phyloP scores from a whole-genome alignment of 176 grass and related monocot species.

The Bonia amplexicaulis region DNA sequence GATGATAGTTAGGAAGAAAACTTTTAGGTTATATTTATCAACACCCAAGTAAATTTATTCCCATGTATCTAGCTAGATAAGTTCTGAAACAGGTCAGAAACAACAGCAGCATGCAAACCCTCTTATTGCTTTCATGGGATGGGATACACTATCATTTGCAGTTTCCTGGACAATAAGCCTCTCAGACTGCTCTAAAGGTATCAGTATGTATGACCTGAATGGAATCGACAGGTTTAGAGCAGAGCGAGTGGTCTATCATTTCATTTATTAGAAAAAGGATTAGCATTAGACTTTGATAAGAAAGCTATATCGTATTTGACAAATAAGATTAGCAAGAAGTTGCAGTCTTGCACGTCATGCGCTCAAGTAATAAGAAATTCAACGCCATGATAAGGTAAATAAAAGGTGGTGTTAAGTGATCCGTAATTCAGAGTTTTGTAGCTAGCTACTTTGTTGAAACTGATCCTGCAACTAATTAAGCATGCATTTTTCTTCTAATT shows the following conservation, averaged over 20 bases:
- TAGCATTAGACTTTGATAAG: conserved; percentile 19
- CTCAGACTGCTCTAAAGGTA: background rate
- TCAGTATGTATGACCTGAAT: conserved; percentile 7
- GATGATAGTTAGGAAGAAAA: too few relatives aligned
- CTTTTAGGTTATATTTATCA: too few relatives aligned
- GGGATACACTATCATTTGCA: background rate
- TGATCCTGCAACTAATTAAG: conserved; percentile 9
- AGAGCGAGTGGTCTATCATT: conserved; percentile 11
- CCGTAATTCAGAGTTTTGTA: too few relatives aligned
- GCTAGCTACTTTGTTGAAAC: background rate
- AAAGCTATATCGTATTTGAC: conserved; percentile 28
- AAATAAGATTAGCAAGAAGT: conserved; percentile 9
- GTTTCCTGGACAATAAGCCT: background rate
- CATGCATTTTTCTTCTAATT: conserved; percentile 34
- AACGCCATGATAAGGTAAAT: conserved; percentile 12
- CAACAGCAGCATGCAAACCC: background rate
- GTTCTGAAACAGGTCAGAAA: background rate
- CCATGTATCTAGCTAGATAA: background rate
- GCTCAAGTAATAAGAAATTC: conserved; percentile 34
- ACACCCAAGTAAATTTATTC: too few relatives aligned
- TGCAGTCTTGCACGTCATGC: conserved; percentile 4
- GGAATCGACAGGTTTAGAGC: conserved; percentile 24
- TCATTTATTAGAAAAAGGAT: conserved; percentile 9
- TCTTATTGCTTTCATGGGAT: background rate
- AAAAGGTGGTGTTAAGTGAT: conserved; percentile 50